Percentiles rank a stretch among this genome's conserved stretches.
Evolutionary conservation across 768 basidiomycete genomes (phyloP).

Genomic region (Chiua virens): DNA sequence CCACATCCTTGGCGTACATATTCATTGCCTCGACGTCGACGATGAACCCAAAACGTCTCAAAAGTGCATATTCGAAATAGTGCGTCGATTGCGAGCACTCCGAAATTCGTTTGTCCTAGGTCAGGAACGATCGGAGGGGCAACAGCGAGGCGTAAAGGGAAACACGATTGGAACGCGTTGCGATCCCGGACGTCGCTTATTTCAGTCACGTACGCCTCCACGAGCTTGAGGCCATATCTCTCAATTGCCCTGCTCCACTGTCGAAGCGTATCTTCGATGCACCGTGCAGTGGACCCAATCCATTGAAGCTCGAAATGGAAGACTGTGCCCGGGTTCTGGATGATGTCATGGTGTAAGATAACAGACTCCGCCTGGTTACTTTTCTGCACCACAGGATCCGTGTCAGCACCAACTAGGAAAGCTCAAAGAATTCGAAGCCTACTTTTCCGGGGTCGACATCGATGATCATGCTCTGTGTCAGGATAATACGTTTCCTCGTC

Average conservation of each 20-base stretch:
- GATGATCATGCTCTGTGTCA: slow-evolving; percentile 90
- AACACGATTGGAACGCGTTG: slow-evolving; percentile 91
- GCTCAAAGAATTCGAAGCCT: slow-evolving; percentile 5
- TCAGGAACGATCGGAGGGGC: slow-evolving; percentile 72
- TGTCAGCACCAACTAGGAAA: slow-evolving; percentile 10
- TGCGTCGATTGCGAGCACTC: slow-evolving; percentile 63
- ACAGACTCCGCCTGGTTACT: slow-evolving; percentile 89
- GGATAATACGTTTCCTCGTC: slow-evolving; percentile 59
- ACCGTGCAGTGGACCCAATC: slow-evolving; percentile 91
- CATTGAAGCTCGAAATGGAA: slow-evolving; percentile 98
- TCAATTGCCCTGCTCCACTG: slow-evolving; percentile 83
- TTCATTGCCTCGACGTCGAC: slow-evolving; percentile 77
- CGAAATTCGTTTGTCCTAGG: slow-evolving; percentile 63
- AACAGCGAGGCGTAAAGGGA: slow-evolving; percentile 74
- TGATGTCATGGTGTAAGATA: slow-evolving; percentile 89
- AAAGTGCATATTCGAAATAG: slow-evolving; percentile 81
- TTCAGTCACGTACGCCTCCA: slow-evolving; percentile 91
- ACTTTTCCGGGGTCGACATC: slow-evolving; percentile 83
- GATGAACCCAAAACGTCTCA: slow-evolving; percentile 78
- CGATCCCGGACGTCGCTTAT: slow-evolving; percentile 83
- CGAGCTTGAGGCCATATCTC: slow-evolving; percentile 85
- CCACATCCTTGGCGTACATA: slow-evolving; percentile 77
- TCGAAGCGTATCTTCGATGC: slow-evolving; percentile 85
- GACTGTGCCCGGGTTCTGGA: slow-evolving; percentile 91
- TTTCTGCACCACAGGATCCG: slow-evolving; percentile 43